Evolutionary conservation across 345 rosid species (phyloP).

Genomic region (Citrus unshiu): DNA sequence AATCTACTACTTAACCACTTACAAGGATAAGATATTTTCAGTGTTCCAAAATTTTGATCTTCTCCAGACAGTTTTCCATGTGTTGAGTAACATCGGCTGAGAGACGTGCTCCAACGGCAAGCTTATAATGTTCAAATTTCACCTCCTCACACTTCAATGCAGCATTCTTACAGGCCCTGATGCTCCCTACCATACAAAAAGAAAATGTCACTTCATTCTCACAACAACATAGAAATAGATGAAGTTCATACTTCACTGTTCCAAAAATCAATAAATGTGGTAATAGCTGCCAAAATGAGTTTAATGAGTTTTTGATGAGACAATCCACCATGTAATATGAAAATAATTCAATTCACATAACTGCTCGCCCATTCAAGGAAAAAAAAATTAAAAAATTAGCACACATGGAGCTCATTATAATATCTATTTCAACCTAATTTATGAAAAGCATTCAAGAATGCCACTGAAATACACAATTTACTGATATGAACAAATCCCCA

Average conservation of each 20-base stretch:
- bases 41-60: slow-evolving; percentile 58
- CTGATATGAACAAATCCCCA: neutral
- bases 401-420: neutral
- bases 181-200: slow-evolving; percentile 35
- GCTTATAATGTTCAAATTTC: slow-evolving; percentile 69
- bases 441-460: neutral
- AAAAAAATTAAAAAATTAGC: neutral
- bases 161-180: slow-evolving; percentile 59
- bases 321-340: neutral
- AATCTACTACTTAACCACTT: neutral
- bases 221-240: neutral
- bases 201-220: too few species aligned
- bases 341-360: neutral
- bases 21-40: slow-evolving; percentile 3
- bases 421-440: neutral
- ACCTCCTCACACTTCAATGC: slow-evolving; percentile 74
- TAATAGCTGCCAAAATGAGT: neutral
- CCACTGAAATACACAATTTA: neutral
- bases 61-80: slow-evolving; percentile 59
- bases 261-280: neutral
- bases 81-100: slow-evolving; percentile 48
- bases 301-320: neutral
- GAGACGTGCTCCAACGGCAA: slow-evolving; percentile 32
- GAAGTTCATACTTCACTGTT: neutral
- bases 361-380: neutral